Conservation (phyloP, 2,329 filamentous ascomycete genomes). For the Venturia aucupariae region DNA sequence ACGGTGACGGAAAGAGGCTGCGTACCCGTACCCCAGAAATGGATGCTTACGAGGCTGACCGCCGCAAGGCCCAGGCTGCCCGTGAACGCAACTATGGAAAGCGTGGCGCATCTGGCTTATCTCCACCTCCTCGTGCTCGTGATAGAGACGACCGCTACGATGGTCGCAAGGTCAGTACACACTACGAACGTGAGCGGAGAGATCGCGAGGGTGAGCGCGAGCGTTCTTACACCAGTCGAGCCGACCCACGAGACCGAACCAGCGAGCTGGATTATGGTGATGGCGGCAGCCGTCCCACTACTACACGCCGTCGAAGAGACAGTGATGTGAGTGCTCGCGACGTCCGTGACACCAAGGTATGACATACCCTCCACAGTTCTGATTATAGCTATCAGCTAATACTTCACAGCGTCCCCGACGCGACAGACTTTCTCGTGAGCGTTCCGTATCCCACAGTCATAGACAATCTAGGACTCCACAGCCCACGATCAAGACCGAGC, state of each 20-base stretch:
- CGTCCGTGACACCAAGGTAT: conserved; percentile 31
- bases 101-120: conserved; percentile 54
- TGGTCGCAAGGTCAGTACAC: conserved; percentile 54
- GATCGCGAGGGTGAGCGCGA: conserved; percentile 88
- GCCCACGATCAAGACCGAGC: conserved; percentile 45
- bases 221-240: conserved; percentile 70
- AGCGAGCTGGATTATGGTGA: conserved; percentile 91
- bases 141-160: conserved; percentile 29
- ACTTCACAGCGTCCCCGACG: not conserved
- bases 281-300: conserved; percentile 33
- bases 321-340: conserved; percentile 52
- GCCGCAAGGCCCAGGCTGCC: conserved; percentile 85
- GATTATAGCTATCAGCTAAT: conserved; percentile 16
- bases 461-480: conserved; percentile 34
- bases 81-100: conserved; percentile 91
- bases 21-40: conserved; percentile 73
- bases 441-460: conserved; percentile 48
- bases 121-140: conserved; percentile 36
- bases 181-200: conserved; percentile 78
- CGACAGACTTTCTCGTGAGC: conserved; percentile 39
- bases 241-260: conserved; percentile 62
- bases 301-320: conserved; percentile 62
- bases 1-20: conserved; percentile 32
- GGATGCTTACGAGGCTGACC: conserved; percentile 91
- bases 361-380: conserved; percentile 13